Evolutionary conservation across 495 filamentous ascomycete species (phyloP).

Genomic region (Daldinia vernicosa): DNA sequence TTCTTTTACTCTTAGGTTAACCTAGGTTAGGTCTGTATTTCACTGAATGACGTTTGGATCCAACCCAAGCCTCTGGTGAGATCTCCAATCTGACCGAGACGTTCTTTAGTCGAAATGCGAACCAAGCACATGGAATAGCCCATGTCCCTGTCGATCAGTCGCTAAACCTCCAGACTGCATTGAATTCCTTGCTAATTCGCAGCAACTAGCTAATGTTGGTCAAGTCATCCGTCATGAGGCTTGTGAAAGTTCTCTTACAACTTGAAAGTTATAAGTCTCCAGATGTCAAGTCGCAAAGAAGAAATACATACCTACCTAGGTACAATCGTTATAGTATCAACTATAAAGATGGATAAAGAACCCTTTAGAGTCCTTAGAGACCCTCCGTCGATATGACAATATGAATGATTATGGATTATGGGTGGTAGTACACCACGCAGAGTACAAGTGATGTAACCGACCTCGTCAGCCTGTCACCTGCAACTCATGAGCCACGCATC

Average conservation of each 20-base stretch:
- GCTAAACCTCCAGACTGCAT: slow-evolving; percentile 10
- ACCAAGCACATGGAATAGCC: slow-evolving; percentile 29
- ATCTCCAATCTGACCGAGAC: slow-evolving; percentile 13
- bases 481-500: slow-evolving; percentile 9
- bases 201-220: slow-evolving; percentile 4
- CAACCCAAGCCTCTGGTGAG: slow-evolving; percentile 15
- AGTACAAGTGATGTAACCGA: slow-evolving; percentile 34
- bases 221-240: slow-evolving; percentile 12
- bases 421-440: slow-evolving; percentile 10
- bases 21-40: background rate
- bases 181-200: slow-evolving; percentile 1
- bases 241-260: background rate
- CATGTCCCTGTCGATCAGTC: slow-evolving; percentile 35
- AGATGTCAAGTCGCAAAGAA: background rate
- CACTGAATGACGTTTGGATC: slow-evolving; percentile 1
- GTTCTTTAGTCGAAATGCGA: slow-evolving; percentile 21
- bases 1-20: background rate
- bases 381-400: slow-evolving; percentile 1
- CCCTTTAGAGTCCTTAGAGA: background rate
- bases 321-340: background rate
- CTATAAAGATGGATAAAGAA: background rate
- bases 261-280: background rate
- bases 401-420: background rate
- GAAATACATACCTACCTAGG: background rate
- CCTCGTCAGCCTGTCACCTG: slow-evolving; percentile 24